These are phyloP conservation scores for Harringtonia lauricola DNA, from an alignment of 2,329 filamentous ascomycete species.

Conservation along the genomic window DNA sequence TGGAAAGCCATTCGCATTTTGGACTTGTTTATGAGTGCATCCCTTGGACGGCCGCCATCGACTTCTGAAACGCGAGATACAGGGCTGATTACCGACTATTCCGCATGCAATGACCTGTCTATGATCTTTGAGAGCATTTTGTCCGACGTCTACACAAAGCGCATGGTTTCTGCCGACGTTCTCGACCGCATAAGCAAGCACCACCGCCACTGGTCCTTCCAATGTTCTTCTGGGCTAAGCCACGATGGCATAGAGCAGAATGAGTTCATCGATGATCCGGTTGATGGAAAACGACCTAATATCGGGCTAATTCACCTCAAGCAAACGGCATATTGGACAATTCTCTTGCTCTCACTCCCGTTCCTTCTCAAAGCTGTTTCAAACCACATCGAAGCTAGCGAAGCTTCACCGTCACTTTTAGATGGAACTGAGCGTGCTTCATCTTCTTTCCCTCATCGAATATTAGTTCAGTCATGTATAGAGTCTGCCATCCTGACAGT, in stretches of 20 bases:
- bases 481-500: slow-evolving; percentile 24
- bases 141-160: slow-evolving; percentile 21
- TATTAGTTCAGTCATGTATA: slow-evolving; percentile 17
- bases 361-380: slow-evolving; percentile 21
- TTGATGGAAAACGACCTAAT: slow-evolving; percentile 14
- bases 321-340: slow-evolving; percentile 25
- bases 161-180: slow-evolving; percentile 16
- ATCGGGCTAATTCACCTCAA: slow-evolving; percentile 22
- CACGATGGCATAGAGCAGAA: slow-evolving; percentile 11
- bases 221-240: slow-evolving; percentile 10
- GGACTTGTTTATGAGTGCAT: slow-evolving; percentile 22
- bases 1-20: slow-evolving; percentile 23
- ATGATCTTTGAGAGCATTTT: slow-evolving; percentile 25
- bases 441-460: neutral
- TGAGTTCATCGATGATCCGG: slow-evolving; percentile 1
- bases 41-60: slow-evolving; percentile 20
- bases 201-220: slow-evolving; percentile 16
- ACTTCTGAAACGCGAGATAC: slow-evolving; percentile 19
- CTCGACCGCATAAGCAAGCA: slow-evolving; percentile 17
- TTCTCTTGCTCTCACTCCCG: slow-evolving; percentile 25
- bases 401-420: neutral
- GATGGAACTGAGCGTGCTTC: neutral
- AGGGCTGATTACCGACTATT: slow-evolving; percentile 12
- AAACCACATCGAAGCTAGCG: slow-evolving; percentile 3
- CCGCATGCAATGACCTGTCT: slow-evolving; percentile 20